Base-by-base conservation (phyloP, 805 yeast species). In the Lachancea waltii region DNA sequence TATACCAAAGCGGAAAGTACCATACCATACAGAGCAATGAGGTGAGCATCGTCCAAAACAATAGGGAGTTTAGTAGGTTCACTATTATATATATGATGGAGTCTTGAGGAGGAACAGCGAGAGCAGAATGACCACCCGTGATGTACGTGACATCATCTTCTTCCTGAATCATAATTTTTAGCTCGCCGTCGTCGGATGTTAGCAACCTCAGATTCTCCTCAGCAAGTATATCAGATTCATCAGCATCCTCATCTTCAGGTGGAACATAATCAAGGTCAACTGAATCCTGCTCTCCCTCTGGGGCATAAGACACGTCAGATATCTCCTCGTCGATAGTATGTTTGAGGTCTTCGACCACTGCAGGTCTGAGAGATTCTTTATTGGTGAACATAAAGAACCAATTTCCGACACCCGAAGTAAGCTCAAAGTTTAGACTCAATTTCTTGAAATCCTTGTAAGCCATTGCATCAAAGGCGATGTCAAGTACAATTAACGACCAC, bases 1-100 rank as follows among this genome's bases (percentile, higher is more conserved):
- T 87, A 56, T 83, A 75, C 98, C 98, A 92, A 45, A 92, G 68
- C 8, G 98, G 98, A 70, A 92, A 92, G 65, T 85, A 85, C 98
- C 98, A 92, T 35, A 92, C 79, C 54, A 92, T 79, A 40, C 92
- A 72, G 30, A 86, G 81, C 42, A 92, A 67, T 0, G 95, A 76
- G 3, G 97, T 83, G 30, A 77, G 46, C 16, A 79, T 79, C 0
- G 97, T 71, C 96, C 97, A 92, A 58, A 85, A 85, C 40, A 85
- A 69, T 55, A 77, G 80, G 3, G 90, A 71, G 56, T 89, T 87
- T 52, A 75, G 54, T 11, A 70, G 56, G 51, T 51, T 54, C 4
- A 54, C 46, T 11, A 55, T 32, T 56, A 69, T 36, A 57, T 71
- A 46, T 49, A 67, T 11, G 44, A 52, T 36, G 4, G 58, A 57